Evolutionary conservation across 495 filamentous ascomycete species (phyloP).

Genomic region (Tuber aestivum): DNA sequence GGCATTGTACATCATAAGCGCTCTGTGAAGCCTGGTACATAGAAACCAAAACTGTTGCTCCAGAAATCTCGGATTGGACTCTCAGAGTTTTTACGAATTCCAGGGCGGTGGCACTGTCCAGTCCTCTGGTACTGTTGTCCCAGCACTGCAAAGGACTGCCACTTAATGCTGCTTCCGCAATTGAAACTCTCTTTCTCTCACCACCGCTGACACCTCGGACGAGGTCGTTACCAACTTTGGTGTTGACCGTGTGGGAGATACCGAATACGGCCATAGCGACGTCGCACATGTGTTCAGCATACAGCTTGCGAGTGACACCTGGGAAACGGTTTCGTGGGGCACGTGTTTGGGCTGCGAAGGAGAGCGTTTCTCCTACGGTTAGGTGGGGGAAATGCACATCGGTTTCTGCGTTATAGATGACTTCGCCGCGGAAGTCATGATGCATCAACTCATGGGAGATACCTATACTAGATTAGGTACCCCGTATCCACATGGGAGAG

Average conservation of each 20-base stretch:
- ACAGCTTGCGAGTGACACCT: constrained; percentile 55
- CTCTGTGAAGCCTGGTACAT: constrained; percentile 78
- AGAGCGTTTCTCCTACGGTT: constrained; percentile 69
- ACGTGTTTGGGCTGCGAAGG: constrained; percentile 66
- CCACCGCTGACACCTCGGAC: constrained; percentile 75
- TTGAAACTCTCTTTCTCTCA: constrained; percentile 76
- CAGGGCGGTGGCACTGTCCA: constrained; percentile 75
- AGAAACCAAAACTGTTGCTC: constrained; percentile 65
- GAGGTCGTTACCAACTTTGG: constrained; percentile 71
- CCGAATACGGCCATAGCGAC: constrained; percentile 77
- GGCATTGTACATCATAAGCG: constrained; percentile 56
- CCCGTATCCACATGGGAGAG: not conserved
- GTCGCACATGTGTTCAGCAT: constrained; percentile 61
- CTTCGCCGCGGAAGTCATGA: constrained; percentile 61
- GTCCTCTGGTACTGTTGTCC: constrained; percentile 76
- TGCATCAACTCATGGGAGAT: constrained; percentile 42
- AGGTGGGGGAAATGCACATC: constrained; percentile 79
- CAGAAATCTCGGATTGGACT: constrained; percentile 59
- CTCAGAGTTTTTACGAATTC: constrained; percentile 68
- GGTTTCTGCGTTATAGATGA: constrained; percentile 73
- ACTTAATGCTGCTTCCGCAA: constrained; percentile 64
- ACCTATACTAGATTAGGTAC: constrained; percentile 40
- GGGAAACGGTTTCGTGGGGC: constrained; percentile 58
- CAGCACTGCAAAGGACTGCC: constrained; percentile 69
- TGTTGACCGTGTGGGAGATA: constrained; percentile 66